Evolutionary conservation across 1,284 basidiomycete species (phyloP).

Genomic region (Wallemia hederae): DNA sequence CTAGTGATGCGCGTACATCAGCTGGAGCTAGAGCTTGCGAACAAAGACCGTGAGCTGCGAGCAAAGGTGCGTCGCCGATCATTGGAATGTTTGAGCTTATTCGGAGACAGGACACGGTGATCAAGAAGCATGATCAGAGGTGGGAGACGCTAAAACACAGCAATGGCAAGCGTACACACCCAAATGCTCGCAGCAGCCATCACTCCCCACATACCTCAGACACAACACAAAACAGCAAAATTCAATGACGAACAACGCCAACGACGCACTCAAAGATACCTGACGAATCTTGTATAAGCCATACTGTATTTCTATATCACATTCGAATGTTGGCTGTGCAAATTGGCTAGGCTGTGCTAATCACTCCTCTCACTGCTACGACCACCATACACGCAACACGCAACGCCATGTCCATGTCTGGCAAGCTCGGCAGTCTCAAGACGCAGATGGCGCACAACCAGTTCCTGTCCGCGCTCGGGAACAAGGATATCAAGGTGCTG

Average conservation of each 20-base stretch:
- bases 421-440: background rate
- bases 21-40: background rate
- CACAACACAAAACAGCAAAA: background rate
- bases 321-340: background rate
- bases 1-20: background rate
- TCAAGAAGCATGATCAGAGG: background rate
- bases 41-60: background rate
- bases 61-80: background rate
- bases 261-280: too few species aligned
- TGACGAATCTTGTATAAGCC: too few species aligned
- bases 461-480: constrained; percentile 40
- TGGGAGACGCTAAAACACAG: background rate
- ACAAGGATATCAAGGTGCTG: constrained; percentile 46
- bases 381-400: background rate
- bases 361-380: background rate
- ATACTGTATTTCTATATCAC: background rate
- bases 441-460: constrained; percentile 3
- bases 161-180: background rate
- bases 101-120: background rate
- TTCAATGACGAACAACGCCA: background rate
- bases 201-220: too few species aligned
- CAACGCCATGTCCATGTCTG: constrained; percentile 4
- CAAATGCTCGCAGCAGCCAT: too few species aligned
- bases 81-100: background rate
- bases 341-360: background rate